Percentiles rank a stretch among this genome's conserved stretches.
phyloP scores from a whole-genome alignment of 2,329 filamentous ascomycete genomes.

The Pseudogymnoascus sp. region DNA sequence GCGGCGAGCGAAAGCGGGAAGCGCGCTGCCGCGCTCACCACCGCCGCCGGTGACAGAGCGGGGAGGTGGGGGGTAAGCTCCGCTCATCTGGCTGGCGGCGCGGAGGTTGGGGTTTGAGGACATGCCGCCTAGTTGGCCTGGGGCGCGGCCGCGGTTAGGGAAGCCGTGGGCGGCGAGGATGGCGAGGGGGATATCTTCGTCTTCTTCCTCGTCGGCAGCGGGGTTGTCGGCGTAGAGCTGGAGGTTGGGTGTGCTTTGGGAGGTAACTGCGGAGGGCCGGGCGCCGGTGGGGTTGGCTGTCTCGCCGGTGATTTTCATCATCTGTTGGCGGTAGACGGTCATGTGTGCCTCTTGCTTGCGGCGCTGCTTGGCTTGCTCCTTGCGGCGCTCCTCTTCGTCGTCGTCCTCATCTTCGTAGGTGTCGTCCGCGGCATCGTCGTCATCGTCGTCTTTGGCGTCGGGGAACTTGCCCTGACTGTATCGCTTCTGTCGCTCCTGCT shows the following conservation, averaged over 20 bases:
- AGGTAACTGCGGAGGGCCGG: slow-evolving; percentile 47
- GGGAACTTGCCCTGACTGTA: slow-evolving; percentile 30
- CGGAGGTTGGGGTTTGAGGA: slow-evolving; percentile 66
- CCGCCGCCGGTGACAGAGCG: slow-evolving; percentile 50
- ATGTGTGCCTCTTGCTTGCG: slow-evolving; percentile 86
- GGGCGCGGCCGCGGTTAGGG: slow-evolving; percentile 67
- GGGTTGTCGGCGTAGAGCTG: slow-evolving; percentile 30
- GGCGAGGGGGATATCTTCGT: slow-evolving; percentile 79
- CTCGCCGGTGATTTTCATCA: slow-evolving; percentile 93
- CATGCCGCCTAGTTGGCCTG: slow-evolving; percentile 54
- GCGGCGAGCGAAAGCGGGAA: slow-evolving; percentile 76
- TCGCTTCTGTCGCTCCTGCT: slow-evolving; percentile 55
- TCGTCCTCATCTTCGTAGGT: slow-evolving; percentile 62
- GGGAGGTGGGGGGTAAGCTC: slow-evolving; percentile 39
- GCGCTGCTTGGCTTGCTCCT: slow-evolving; percentile 64
- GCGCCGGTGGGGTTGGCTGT: slow-evolving; percentile 37
- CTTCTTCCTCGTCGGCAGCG: slow-evolving; percentile 58
- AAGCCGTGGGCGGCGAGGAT: slow-evolving; percentile 87
- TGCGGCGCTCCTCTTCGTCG: slow-evolving; percentile 69
- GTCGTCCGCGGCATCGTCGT: slow-evolving; percentile 54
- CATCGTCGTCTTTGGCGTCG: slow-evolving; percentile 34
- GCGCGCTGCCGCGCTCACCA: slow-evolving; percentile 28
- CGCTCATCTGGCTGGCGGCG: slow-evolving; percentile 35
- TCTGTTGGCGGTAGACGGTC: slow-evolving; percentile 82
- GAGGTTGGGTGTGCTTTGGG: slow-evolving; percentile 56